Base-by-base conservation (phyloP, 208 protist genomes). In the Leptomonas pyrrhocoris region DNA sequence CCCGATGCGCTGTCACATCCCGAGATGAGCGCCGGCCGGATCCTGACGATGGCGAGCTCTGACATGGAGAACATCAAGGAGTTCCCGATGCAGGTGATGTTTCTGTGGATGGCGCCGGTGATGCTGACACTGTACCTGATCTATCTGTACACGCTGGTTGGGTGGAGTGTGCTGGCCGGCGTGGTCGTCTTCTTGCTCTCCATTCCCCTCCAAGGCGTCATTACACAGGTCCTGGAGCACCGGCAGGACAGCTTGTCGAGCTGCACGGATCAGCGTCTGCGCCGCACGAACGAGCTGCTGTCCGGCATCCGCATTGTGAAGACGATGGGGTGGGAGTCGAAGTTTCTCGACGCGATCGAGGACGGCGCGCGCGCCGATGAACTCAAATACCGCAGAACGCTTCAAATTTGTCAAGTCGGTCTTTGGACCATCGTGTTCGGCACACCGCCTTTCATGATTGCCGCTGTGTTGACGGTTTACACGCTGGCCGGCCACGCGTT, bases 291-390 rank as follows among this genome's bases (percentile, higher is more conserved):
- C 71, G 95, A 99, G 71, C 77, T 98, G 34, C 61, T 99, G 13
- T 75, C 77, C 23, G 86, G 87, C 1, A 97, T 98, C 6, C 84
- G 93, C 30, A 74, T 98, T 0, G 91, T 95, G 48, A 98, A 98
- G 84, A 83, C 96, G 19, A 98, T 95, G 83, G 85, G 84, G 12
- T 98, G 93, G 94, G 95, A 98, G 70, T 62, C 82, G 19, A 57
- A 40, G 38, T 90, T 97, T 36, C 12, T 81, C 15, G 30, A 48
- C 15, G 23, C 31, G 12, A 75, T 96, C 53, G 54, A 84, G 30
- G 55, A 56, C 23, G 69, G 71, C 19, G 74, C 77, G 7, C 73
- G 92, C 25, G 27, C 40, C 1, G 49, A 77, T 15, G 83, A 95
- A 71, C 23, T 96, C 11, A 9, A 31, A 18, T 68, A 67, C 43